Percentiles rank a stretch among this genome's conserved stretches.
Evolutionary conservation across 306 rosid species (phyloP).

Genomic region (Quercus variabilis): DNA sequence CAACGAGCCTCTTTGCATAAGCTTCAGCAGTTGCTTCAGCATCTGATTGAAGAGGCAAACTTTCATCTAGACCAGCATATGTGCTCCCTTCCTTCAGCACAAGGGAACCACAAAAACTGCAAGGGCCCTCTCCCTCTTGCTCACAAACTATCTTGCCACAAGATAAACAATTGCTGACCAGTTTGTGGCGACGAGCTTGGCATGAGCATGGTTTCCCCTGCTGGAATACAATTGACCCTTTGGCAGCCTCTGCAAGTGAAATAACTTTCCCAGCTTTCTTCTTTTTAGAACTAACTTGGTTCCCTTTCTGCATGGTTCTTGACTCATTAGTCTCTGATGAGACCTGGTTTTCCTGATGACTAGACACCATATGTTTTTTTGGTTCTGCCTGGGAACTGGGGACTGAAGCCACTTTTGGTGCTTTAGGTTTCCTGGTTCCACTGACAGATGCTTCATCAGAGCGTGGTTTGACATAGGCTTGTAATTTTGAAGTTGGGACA

Average conservation of each 20-base stretch:
- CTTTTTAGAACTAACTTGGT: slow-evolving; percentile 69
- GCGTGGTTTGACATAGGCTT: slow-evolving; percentile 87
- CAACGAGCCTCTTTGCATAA: slow-evolving; percentile 87
- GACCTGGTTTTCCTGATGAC: slow-evolving; percentile 36
- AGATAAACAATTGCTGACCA: slow-evolving; percentile 83
- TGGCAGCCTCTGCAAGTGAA: slow-evolving; percentile 88
- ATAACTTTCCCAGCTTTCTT: slow-evolving; percentile 76
- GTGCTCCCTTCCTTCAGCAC: slow-evolving; percentile 83
- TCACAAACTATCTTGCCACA: slow-evolving; percentile 97
- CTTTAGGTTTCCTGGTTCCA: slow-evolving; percentile 59
- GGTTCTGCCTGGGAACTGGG: slow-evolving; percentile 36
- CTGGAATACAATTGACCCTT: slow-evolving; percentile 84
- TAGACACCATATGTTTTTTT: slow-evolving; percentile 31
- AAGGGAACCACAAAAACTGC: slow-evolving; percentile 83
- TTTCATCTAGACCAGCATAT: slow-evolving; percentile 86
- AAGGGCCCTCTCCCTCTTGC: slow-evolving; percentile 99
- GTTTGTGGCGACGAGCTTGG: slow-evolving; percentile 78
- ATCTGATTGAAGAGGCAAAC: slow-evolving; percentile 59
- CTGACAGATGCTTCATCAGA: slow-evolving; percentile 46
- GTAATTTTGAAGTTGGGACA: slow-evolving; percentile 50
- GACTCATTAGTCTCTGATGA: slow-evolving; percentile 36
- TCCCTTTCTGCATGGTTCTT: slow-evolving; percentile 41
- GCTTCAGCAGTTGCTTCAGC: slow-evolving; percentile 88
- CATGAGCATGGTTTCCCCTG: slow-evolving; percentile 89
- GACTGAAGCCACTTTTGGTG: slow-evolving; percentile 40